These are phyloP conservation scores for Fragilariopsis cylindrus DNA, from an alignment of 108 stramenopile species.

Conservation along the genomic window DNA sequence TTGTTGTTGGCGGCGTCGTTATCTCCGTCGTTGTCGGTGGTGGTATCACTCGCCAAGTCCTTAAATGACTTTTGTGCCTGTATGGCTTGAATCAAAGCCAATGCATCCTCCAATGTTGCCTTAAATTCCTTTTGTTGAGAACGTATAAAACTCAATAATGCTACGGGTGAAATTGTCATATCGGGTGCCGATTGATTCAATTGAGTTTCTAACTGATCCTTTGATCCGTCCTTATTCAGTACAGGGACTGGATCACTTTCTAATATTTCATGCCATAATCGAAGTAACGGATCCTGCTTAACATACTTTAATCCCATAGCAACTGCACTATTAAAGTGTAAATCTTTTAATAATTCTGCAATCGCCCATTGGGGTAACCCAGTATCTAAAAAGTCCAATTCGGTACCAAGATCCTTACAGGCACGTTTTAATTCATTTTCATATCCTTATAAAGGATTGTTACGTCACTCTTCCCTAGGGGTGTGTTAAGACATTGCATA, in stretches of 20 bases:
- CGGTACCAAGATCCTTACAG: slow-evolving; percentile 17
- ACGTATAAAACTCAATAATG: slow-evolving; percentile 62
- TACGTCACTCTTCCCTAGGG: slow-evolving; percentile 31
- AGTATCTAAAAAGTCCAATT: slow-evolving; percentile 10
- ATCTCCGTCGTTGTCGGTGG: slow-evolving; percentile 20
- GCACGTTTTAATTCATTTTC: slow-evolving; percentile 25
- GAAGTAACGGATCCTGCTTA: slow-evolving; percentile 30
- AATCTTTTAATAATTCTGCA: slow-evolving; percentile 29
- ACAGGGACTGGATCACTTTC: slow-evolving; percentile 41
- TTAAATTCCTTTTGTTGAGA: slow-evolving; percentile 62
- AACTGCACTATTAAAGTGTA: slow-evolving; percentile 23
- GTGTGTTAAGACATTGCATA: slow-evolving; percentile 62
- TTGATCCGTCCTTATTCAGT: slow-evolving; percentile 18
- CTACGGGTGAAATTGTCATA: slow-evolving; percentile 50
- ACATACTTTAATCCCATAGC: slow-evolving; percentile 11
- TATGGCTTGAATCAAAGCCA: slow-evolving; percentile 52
- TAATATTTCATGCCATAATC: slow-evolving; percentile 48
- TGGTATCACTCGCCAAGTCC: background rate
- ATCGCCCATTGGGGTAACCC: slow-evolving; percentile 31
- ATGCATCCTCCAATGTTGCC: slow-evolving; percentile 52
- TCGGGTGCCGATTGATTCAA: slow-evolving; percentile 15
- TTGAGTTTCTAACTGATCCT: slow-evolving; percentile 9
- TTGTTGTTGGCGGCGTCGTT: slow-evolving; percentile 12
- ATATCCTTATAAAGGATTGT: slow-evolving; percentile 20
- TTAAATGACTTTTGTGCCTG: slow-evolving; percentile 37